phyloP scores from a whole-genome alignment of 495 filamentous ascomycete genomes.

The Penicillium herquei region DNA sequence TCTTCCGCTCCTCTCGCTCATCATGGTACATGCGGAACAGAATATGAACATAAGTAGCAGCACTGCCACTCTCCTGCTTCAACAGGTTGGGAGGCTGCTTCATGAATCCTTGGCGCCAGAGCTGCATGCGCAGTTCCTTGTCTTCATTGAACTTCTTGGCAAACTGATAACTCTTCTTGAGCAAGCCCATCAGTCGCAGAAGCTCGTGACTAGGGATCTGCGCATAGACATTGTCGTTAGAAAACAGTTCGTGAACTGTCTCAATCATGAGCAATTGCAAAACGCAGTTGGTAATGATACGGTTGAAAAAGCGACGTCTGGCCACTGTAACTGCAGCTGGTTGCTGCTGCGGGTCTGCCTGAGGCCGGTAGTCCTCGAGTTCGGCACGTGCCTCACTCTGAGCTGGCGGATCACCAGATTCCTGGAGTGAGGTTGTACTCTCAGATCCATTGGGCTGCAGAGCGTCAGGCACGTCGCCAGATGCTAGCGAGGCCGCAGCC shows the following conservation, averaged over 20 bases:
- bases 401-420: conserved; percentile 38
- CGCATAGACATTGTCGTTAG: conserved; percentile 91
- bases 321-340: conserved; percentile 89
- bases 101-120: conserved; percentile 99
- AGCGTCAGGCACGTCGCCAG: conserved; percentile 42
- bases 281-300: conserved; percentile 99
- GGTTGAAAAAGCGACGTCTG: conserved; percentile 95
- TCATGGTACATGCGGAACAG: conserved; percentile 96
- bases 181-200: conserved; percentile 83
- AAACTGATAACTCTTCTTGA: conserved; percentile 94
- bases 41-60: conserved; percentile 90
- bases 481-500: conserved; percentile 16
- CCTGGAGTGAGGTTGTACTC: conserved; percentile 38
- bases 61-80: conserved; percentile 92
- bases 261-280: conserved; percentile 98
- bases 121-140: conserved; percentile 87
- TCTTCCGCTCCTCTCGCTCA: conserved; percentile 73
- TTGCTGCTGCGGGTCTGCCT: conserved; percentile 66
- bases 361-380: conserved; percentile 87
- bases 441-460: conserved; percentile 63
- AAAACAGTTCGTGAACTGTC: conserved; percentile 97
- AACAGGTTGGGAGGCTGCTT: conserved; percentile 98
- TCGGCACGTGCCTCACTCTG: conserved; percentile 44
- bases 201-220: conserved; percentile 88
- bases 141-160: conserved; percentile 96